Base-by-base conservation (phyloP, 2,329 filamentous ascomycete genomes). In the Cryphonectria nitschkei region DNA sequence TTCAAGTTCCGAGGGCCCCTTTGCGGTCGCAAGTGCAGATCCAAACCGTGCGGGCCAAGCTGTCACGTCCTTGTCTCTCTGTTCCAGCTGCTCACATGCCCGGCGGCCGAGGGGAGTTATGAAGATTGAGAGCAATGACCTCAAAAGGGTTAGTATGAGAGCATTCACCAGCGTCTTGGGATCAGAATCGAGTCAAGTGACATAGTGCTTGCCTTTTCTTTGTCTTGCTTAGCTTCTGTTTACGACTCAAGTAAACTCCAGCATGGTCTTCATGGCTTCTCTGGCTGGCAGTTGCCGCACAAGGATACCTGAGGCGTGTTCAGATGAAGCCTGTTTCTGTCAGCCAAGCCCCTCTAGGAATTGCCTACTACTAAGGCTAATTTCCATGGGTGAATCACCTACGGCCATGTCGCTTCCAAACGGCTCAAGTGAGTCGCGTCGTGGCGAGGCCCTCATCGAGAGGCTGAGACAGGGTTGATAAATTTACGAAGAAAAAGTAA, bases 391-490 rank as follows among this genome's bases (percentile, higher is more conserved):
- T 26, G 52, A 29, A 14, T 29, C n/a, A 56, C 26, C n/a, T 29
- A 19, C 13, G 16, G 54, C 19, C 1, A 19, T 58, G 7, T 32
- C 54, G 26, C 54, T 32, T 32, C 54, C 16, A 16, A 29, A 8
- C 54, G 26, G 54, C 54, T 32, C 26, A 19, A 32, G 54, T 2
- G 54, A 16, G 26, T 19, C 58, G 34, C 58, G 7, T 39, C 58
- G 19, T 22, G 34, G 58, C 34, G 22, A 61, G 58, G 34, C 34
- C 22, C 34, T 5, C 8, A 3, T 19, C 14, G 34, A 61, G 34
- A 61, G 58, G 58, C 58, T 61, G 58, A 61, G 34, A 61, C 58
- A 61, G 34, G 58, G 58, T 34, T 39, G 58, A 22, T 39, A 19
- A 34, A 16, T 61, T 14, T 62, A 62, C 60, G 19, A 39, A n/a